These are phyloP conservation scores for Paralagenidium karlingii DNA, from an alignment of 352 stramenopile genomes.

Conservation along the genomic window DNA sequence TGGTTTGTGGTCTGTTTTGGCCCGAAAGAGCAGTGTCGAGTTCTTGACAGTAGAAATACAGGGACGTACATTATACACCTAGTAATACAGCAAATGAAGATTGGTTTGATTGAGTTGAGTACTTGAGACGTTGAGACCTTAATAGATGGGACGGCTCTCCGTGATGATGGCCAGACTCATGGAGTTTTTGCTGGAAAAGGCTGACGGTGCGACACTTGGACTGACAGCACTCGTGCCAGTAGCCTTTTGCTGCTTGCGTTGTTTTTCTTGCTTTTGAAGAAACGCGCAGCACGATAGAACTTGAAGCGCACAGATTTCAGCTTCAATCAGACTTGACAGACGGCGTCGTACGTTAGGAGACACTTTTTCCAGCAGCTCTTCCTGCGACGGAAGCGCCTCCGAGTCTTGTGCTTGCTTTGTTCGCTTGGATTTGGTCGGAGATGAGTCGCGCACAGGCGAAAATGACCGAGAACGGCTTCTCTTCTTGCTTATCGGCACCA, in stretches of 20 bases:
- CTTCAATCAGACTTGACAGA: conserved; percentile 60
- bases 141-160: conserved; percentile 57
- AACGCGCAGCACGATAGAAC: conserved; percentile 66
- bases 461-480: not conserved
- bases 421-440: not conserved
- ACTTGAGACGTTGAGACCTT: conserved; percentile 23
- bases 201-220: conserved; percentile 6
- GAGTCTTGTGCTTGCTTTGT: conserved; percentile 11
- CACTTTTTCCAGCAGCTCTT: conserved; percentile 61
- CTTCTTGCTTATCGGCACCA: conserved; percentile 1
- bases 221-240: not conserved
- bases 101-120: too few species aligned
- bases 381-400: conserved; percentile 41
- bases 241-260: conserved; percentile 5
- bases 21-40: too few species aligned
- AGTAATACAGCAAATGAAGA: too few species aligned
- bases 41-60: too few species aligned
- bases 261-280: conserved; percentile 32
- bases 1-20: too few species aligned
- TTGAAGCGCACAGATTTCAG: conserved; percentile 66
- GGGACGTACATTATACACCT: too few species aligned
- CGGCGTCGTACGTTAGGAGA: conserved; percentile 55
- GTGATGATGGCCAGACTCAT: conserved; percentile 8
- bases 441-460: conserved; percentile 1
- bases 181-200: conserved; percentile 29